Percentiles rank a stretch among this genome's conserved stretches.
Conservation (phyloP, 2,329 filamentous ascomycete species). For the Orbilia blumenaviensis region DNA sequence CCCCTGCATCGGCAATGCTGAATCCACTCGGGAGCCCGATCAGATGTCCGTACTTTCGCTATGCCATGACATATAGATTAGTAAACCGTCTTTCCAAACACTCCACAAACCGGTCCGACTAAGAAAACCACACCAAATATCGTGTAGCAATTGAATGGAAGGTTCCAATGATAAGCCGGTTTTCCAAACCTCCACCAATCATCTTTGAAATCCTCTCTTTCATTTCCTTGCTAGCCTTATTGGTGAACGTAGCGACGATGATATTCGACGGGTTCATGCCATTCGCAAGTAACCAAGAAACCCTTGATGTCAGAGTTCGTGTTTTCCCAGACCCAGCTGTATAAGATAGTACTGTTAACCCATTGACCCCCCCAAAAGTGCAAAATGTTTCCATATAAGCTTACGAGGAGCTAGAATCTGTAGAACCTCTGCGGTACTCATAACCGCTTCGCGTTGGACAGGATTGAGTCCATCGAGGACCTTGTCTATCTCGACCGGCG, state of each 20-base stretch:
- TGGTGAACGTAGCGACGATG: conserved; percentile 95
- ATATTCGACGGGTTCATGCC: conserved; percentile 81
- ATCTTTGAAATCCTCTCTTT: conserved; percentile 81
- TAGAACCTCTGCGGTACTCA: conserved; percentile 68
- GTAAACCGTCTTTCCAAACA: background rate
- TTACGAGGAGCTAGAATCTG: conserved; percentile 74
- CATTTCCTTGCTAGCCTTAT: conserved; percentile 95
- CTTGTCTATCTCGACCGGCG: conserved; percentile 63
- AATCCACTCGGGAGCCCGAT: conserved; percentile 86
- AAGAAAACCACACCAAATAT: conserved; percentile 70
- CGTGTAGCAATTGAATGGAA: conserved; percentile 92
- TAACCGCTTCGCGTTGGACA: conserved; percentile 72
- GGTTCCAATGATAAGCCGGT: conserved; percentile 83
- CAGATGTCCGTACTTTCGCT: conserved; percentile 75
- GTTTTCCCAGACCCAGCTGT: conserved; percentile 84
- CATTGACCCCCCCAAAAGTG: background rate
- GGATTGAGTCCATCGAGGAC: conserved; percentile 72
- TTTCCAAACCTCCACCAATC: conserved; percentile 80
- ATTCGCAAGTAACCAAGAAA: conserved; percentile 74
- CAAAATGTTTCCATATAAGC: conserved; percentile 56
- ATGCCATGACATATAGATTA: background rate
- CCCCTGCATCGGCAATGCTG: conserved; percentile 85
- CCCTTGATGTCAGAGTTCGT: conserved; percentile 90
- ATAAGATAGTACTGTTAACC: conserved; percentile 64
- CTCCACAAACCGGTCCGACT: background rate